Base-by-base conservation (phyloP, 805 yeast genomes). In the Schizosaccharomyces lindneri region DNA sequence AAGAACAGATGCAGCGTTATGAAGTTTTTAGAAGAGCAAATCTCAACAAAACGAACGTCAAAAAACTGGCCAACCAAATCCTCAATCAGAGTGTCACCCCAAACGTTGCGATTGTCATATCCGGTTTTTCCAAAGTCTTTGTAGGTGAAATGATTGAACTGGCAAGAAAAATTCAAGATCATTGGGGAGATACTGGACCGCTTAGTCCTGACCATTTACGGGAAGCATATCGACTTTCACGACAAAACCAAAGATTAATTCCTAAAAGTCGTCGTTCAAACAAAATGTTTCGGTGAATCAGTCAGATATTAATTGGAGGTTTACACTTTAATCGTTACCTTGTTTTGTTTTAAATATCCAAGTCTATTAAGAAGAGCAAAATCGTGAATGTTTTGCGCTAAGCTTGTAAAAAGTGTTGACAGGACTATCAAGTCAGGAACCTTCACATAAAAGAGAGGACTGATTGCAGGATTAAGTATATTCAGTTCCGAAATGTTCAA, bases 71-170 rank as follows among this genome's bases (percentile, higher is more conserved):
- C 13, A 82, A 84, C 66, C 79, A 84, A 32, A 84, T 85, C 0
- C 74, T 87, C 60, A 88, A 87, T 55, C 95, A 88, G 69, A 81
- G 83, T 59, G 81, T 88, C 11, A 82, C 90, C 1, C 85, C 79
- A 63, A 85, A 84, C 64, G 83, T 87, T 27, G 85, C 95, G 0
- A 82, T 86, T 61, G 82, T 87, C 7, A 71, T 89, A 59, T 85
- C 90, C 5, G 95, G 96, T 70, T 78, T 87, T 62, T 85, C 95
- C 1, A 89, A 89, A 69, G 85, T 87, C 66, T 83, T 86, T 69
- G 78, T 88, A n/a, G 95, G 95, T 13, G 97, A 89, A 66, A 78
- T 89, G 19, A 84, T 89, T 13, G 94, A 89, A 64, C 76, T 80
- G 29, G 63, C 63, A 68, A 60, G 72, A 72, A 64, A 68, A 70